Percentiles rank a stretch among this genome's conserved stretches.
These are phyloP conservation scores for Cercospora sp. DNA, from an alignment of 2,329 filamentous ascomycete genomes.

Conservation along the genomic window DNA sequence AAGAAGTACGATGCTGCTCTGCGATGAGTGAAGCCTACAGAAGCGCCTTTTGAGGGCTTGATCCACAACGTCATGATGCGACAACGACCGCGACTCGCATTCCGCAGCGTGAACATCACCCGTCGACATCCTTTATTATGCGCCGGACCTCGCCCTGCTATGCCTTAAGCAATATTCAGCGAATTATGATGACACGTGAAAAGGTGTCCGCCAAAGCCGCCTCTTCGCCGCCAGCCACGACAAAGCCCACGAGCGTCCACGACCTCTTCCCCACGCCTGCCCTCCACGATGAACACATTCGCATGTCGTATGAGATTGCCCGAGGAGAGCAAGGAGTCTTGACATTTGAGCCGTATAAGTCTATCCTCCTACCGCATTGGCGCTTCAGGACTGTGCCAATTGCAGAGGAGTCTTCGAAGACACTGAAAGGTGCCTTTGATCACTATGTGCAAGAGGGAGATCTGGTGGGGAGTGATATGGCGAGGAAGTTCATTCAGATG, in stretches of 20 bases:
- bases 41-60: background rate
- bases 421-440: conserved; percentile 55
- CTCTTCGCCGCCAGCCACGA: background rate
- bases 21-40: background rate
- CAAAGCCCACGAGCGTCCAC: background rate
- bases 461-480: conserved; percentile 67
- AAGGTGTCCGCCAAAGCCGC: background rate
- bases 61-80: background rate
- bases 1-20: background rate
- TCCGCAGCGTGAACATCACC: background rate
- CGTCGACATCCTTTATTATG: background rate
- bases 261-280: conserved; percentile 33
- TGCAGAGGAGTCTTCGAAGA: conserved; percentile 52
- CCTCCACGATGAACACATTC: conserved; percentile 38
- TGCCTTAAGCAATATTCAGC: background rate
- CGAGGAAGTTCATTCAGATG: conserved; percentile 66
- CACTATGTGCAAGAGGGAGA: conserved; percentile 55
- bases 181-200: background rate
- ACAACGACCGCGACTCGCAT: background rate
- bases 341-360: conserved; percentile 66
- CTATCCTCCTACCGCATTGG: conserved; percentile 60
- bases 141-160: background rate
- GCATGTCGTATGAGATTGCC: conserved; percentile 58
- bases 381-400: conserved; percentile 57
- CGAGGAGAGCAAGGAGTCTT: conserved; percentile 63